Percentiles rank a stretch among this genome's conserved stretches.
phyloP scores from a whole-genome alignment of 2,329 filamentous ascomycete genomes.

The Verticillium zaregamsianum region DNA sequence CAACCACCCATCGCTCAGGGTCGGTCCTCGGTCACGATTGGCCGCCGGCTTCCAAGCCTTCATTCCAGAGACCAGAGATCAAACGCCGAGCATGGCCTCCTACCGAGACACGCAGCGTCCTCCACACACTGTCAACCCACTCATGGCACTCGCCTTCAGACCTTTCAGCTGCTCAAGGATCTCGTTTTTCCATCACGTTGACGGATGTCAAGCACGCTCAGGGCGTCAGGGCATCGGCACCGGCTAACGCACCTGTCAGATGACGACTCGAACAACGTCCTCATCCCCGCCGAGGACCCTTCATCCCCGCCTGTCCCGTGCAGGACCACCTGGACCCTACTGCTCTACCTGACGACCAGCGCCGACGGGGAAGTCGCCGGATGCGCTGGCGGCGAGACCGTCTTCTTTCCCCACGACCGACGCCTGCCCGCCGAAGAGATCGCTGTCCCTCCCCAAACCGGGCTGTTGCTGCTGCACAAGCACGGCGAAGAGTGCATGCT shows the following conservation, averaged over 20 bases:
- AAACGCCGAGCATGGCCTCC: background rate
- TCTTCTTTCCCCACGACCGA: conserved; percentile 76
- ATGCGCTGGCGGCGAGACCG: conserved; percentile 82
- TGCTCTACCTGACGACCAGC: conserved; percentile 79
- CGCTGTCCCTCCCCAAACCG: conserved; percentile 71
- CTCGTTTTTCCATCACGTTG: background rate
- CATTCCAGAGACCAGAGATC: background rate
- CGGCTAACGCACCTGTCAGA: conserved; percentile 44
- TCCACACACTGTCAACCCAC: background rate
- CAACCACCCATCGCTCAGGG: background rate
- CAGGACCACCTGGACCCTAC: conserved; percentile 84
- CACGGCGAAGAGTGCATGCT: conserved; percentile 87
- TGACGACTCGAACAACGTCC: conserved; percentile 77
- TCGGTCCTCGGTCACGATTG: background rate
- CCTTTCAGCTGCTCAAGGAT: background rate
- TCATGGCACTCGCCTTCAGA: background rate
- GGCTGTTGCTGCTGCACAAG: conserved; percentile 80
- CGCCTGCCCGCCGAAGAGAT: conserved; percentile 59
- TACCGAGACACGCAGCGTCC: background rate
- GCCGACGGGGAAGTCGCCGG: conserved; percentile 43
- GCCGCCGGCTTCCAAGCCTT: background rate
- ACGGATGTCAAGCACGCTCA: background rate
- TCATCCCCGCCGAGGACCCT: conserved; percentile 23
- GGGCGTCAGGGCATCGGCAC: background rate
- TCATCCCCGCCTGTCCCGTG: conserved; percentile 30